phyloP scores from a whole-genome alignment of 352 stramenopile genomes.

The Pythium biforme region DNA sequence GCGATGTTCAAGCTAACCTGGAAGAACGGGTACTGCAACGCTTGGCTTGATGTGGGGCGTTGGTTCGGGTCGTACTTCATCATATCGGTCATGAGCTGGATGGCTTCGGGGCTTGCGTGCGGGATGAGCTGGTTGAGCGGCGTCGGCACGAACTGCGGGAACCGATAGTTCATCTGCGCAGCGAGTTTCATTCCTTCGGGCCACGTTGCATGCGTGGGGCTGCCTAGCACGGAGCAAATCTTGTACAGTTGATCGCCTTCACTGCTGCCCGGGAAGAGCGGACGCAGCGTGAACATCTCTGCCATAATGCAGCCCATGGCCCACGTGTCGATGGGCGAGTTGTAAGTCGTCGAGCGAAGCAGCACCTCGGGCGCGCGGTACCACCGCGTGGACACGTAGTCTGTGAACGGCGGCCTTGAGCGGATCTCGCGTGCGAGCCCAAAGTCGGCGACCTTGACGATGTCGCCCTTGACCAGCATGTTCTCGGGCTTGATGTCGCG shows the following conservation, averaged over 20 bases:
- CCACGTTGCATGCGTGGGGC: slow-evolving; percentile 90
- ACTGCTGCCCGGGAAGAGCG: slow-evolving; percentile 96
- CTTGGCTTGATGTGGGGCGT: slow-evolving; percentile 90
- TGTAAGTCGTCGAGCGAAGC: slow-evolving; percentile 94
- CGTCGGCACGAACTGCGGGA: slow-evolving; percentile 93
- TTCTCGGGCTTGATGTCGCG: slow-evolving; percentile 99
- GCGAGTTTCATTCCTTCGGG: slow-evolving; percentile 94
- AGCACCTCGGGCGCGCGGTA: slow-evolving; percentile 98
- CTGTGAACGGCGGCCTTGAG: slow-evolving; percentile 92
- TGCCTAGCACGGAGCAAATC: slow-evolving; percentile 94
- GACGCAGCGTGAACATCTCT: slow-evolving; percentile 95
- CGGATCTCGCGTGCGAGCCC: slow-evolving; percentile 94
- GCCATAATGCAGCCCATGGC: slow-evolving; percentile 98
- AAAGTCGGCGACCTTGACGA: slow-evolving; percentile 98
- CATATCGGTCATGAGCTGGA: slow-evolving; percentile 92
- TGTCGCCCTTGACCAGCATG: slow-evolving; percentile 95
- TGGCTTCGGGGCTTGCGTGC: slow-evolving; percentile 85
- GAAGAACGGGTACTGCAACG: slow-evolving; percentile 96
- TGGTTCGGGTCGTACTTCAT: slow-evolving; percentile 93
- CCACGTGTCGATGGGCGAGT: slow-evolving; percentile 97
- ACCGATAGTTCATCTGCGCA: slow-evolving; percentile 95
- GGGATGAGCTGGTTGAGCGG: slow-evolving; percentile 89
- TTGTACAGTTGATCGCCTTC: slow-evolving; percentile 99
- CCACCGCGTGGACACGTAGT: slow-evolving; percentile 98
- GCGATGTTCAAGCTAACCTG: slow-evolving; percentile 81